Evolutionary conservation across 176 grass and related monocot genomes (phyloP).

Genomic region (Eleusine coracana): DNA sequence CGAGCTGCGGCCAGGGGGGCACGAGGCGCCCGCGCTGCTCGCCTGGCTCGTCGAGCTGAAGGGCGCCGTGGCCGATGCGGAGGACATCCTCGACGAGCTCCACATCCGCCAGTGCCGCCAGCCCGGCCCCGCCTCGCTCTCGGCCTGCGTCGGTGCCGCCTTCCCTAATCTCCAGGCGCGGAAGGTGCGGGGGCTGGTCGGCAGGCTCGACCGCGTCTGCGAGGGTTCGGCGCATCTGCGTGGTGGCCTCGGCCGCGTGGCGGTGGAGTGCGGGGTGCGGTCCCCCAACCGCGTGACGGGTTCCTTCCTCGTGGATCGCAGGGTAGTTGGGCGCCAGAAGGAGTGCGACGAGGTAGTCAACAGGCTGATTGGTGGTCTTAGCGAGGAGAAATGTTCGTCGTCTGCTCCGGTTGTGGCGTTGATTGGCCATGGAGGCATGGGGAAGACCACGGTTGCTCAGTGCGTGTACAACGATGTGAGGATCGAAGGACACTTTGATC

Average conservation of each 20-base stretch:
- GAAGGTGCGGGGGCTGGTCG: slow-evolving; percentile 14
- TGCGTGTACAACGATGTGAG: slow-evolving; percentile 49
- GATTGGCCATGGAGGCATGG: slow-evolving; percentile 56
- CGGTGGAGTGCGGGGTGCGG: neutral
- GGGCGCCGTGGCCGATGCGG: slow-evolving; percentile 39
- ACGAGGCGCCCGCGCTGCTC: neutral
- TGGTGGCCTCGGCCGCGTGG: neutral
- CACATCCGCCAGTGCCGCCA: neutral
- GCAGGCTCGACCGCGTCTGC: slow-evolving; percentile 19
- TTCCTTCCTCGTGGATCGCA: slow-evolving; percentile 38
- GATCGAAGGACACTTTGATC: slow-evolving; percentile 38
- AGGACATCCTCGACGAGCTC: slow-evolving; percentile 43
- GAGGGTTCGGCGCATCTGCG: slow-evolving; percentile 18
- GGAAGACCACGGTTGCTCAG: slow-evolving; percentile 64
- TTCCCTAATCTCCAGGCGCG: neutral
- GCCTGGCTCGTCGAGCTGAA: slow-evolving; percentile 29
- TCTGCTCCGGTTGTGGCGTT: slow-evolving; percentile 37
- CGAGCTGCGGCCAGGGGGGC: neutral
- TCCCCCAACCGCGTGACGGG: slow-evolving; percentile 46
- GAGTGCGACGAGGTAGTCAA: slow-evolving; percentile 27
- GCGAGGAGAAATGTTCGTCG: neutral
- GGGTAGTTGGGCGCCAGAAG: slow-evolving; percentile 35
- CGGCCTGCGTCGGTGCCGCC: neutral
- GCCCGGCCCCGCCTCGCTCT: neutral
- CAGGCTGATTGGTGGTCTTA: neutral